Evolutionary conservation across 768 basidiomycete species (phyloP), one percentile per base, ranked within the genome.

Genomic region (Russula brevipes): DNA sequence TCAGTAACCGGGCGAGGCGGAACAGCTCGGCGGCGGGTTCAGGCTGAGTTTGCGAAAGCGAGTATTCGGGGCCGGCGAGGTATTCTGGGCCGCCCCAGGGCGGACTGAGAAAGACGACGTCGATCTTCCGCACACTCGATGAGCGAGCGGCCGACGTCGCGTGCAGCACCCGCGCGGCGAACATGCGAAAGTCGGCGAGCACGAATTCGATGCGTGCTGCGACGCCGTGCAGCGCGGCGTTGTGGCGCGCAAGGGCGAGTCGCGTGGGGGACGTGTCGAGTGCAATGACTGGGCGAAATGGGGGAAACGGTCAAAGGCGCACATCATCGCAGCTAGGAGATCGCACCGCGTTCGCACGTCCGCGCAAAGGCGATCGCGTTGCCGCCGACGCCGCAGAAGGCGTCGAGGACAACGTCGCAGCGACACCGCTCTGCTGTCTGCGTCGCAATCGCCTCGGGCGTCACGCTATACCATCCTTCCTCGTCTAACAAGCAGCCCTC

Each of bases 401-500:
- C 92, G 71, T 98, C 97, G 41, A 96, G 79, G 63, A 97, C 80
- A 4, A 87, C 87, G 64, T 85, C 85, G 66, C 88, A 92, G 8
- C 89, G 83, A 78, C 96, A 97, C 30, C 95, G 80, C 68, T 96
- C 89, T 0, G 97, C 96, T 50, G 98, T 98, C 72, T 93, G 94
- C 63, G 83, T 75, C 8, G 95, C 97, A n/a, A 99, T 85, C 44
- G 80, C 81, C 70, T 98, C 94, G 0, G 97, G 96, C 0, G 97
- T 99, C 62, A 98, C 88, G 65, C 90, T 94, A 75, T 89, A 98
- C 96, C 95, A 98, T n/a, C 96, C 96, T 72, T 96, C 93, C 67
- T 90, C 85, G 66, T 98, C 97, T 11, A 98, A 77, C 2, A 97
- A 79, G 71, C 94, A 92, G 0, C 94, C 94, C 0, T 85, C 74